phyloP scores from a whole-genome alignment of 1,284 basidiomycete genomes.

The Prillingera fragicola region DNA sequence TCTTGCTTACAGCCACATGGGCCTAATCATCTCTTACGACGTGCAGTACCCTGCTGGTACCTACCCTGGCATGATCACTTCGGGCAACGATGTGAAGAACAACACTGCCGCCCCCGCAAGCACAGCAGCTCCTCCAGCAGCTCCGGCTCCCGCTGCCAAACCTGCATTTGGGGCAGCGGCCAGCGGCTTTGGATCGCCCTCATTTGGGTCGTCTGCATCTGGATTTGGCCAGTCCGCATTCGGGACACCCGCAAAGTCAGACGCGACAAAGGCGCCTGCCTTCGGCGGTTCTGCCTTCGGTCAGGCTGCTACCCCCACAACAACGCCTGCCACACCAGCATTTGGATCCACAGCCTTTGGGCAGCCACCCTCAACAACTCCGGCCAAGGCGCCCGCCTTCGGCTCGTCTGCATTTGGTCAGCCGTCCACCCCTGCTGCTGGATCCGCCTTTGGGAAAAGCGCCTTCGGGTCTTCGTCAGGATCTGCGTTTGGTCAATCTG shows the following conservation, averaged over 20 bases:
- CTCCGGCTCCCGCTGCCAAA: constrained; percentile 5
- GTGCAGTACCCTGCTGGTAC: constrained; percentile 46
- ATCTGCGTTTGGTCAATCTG: constrained; percentile 25
- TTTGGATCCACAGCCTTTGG: constrained; percentile 14
- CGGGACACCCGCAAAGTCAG: constrained; percentile 14
- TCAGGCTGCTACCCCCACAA: constrained; percentile 1
- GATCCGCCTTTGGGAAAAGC: constrained; percentile 1
- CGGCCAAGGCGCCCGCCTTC: constrained; percentile 7
- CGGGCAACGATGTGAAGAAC: constrained; percentile 12
- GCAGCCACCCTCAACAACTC: constrained; percentile 2
- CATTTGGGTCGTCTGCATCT: no score
- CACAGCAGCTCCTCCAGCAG: constrained; percentile 2
- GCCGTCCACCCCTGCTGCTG: constrained; percentile 5
- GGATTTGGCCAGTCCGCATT: constrained; percentile 27
- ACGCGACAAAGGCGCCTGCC: constrained; percentile 7
- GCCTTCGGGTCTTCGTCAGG: constrained; percentile 22
- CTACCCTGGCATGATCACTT: constrained; percentile 48
- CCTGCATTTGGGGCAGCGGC: constrained; percentile 16
- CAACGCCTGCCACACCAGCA: constrained; percentile 4
- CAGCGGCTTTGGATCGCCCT: neutral
- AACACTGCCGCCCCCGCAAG: constrained; percentile 2
- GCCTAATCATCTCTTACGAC: constrained; percentile 51
- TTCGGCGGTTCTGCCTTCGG: constrained; percentile 9
- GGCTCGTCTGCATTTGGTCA: constrained; percentile 13
- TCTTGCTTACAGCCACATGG: constrained; percentile 52